Conservation (phyloP, 164 flowering plant genomes). For the Magnolia officinalis region DNA sequence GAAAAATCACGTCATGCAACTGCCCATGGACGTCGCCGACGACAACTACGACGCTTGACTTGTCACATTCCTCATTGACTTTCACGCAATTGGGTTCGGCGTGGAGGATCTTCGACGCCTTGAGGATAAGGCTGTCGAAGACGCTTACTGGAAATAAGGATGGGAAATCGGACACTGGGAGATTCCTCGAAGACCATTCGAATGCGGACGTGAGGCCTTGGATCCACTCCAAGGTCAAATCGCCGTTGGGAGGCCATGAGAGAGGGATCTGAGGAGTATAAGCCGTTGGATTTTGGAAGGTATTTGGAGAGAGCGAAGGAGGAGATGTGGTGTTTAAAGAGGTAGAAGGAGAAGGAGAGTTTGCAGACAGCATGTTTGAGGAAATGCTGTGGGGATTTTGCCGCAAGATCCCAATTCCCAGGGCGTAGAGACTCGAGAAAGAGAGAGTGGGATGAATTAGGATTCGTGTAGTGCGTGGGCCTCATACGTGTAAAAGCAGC, state of each 20-base stretch:
- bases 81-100: conserved; percentile 79
- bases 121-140: conserved; percentile 57
- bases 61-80: conserved; percentile 32
- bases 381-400: not conserved
- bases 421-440: too few relatives aligned
- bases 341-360: not conserved
- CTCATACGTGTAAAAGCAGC: too few relatives aligned
- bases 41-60: conserved; percentile 53
- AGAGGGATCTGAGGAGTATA: conserved; percentile 34
- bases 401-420: not conserved
- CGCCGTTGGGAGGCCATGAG: conserved; percentile 60
- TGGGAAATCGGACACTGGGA: conserved; percentile 58
- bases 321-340: conserved; percentile 1
- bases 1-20: conserved; percentile 66
- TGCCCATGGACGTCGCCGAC: conserved; percentile 98
- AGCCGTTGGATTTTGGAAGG: not conserved
- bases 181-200: conserved; percentile 70
- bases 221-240: conserved; percentile 59
- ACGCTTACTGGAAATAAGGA: conserved; percentile 64
- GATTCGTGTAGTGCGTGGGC: too few relatives aligned
- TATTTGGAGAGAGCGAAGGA: not conserved
- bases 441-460: too few relatives aligned
- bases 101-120: conserved; percentile 81
- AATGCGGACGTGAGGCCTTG: conserved; percentile 42
- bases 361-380: not conserved